phyloP scores from a whole-genome alignment of 23 red algal species.

The Rhodosorus marinus region DNA sequence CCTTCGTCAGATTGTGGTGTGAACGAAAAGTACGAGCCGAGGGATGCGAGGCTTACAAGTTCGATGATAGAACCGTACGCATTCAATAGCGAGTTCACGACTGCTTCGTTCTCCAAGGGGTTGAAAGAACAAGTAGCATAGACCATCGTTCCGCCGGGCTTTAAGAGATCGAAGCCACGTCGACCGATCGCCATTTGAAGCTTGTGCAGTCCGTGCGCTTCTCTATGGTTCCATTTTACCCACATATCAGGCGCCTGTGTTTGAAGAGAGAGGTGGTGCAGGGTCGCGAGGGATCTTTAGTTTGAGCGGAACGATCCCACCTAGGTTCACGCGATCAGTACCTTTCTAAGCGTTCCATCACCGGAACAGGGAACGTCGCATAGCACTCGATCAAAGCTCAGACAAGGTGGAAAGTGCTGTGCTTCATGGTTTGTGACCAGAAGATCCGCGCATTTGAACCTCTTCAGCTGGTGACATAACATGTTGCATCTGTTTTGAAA shows the following conservation, averaged over 20 bases:
- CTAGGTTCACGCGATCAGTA: neutral
- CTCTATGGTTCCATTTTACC: conserved; percentile 37
- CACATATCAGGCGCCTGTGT: conserved; percentile 48
- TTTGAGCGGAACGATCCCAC: too few species aligned
- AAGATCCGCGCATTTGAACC: conserved; percentile 45
- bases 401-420: conserved; percentile 30
- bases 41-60: too few species aligned
- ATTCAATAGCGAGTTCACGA: conserved; percentile 56
- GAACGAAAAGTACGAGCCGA: too few species aligned
- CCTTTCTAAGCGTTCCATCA: conserved; percentile 88
- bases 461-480: conserved; percentile 73
- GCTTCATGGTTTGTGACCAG: conserved; percentile 90
- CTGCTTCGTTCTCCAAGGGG: conserved; percentile 91
- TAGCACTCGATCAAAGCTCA: conserved; percentile 69
- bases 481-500: too few species aligned
- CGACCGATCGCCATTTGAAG: conserved; percentile 57
- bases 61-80: conserved; percentile 8
- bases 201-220: conserved; percentile 51
- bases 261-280: neutral
- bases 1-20: too few species aligned
- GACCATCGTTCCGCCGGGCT: conserved; percentile 38
- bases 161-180: conserved; percentile 52
- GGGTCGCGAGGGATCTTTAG: too few species aligned
- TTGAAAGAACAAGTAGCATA: conserved; percentile 93
- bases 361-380: conserved; percentile 89